These are phyloP conservation scores for Candida coquimbonensis DNA, from an alignment of 805 yeast genomes.

Conservation along the genomic window DNA sequence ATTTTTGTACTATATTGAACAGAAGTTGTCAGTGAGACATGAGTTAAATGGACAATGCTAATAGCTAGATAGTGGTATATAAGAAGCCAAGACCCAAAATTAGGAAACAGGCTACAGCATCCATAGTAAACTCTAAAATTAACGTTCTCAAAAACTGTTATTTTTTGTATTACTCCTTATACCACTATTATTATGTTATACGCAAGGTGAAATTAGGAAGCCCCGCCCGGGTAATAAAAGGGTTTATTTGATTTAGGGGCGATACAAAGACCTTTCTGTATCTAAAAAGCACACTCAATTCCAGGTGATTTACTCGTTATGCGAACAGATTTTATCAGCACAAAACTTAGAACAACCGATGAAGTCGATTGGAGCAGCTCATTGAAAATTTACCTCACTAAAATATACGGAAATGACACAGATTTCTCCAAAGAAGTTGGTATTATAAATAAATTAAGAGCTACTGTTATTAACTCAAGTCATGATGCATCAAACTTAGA, in stretches of 20 bases:
- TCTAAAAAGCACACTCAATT: neutral
- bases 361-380: constrained; percentile 63
- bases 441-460: constrained; percentile 50
- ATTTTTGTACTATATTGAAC: no score
- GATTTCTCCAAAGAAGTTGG: constrained; percentile 53
- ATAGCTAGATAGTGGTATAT: no score
- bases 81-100: no score
- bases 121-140: no score
- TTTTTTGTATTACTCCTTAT: no score
- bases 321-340: constrained; percentile 15
- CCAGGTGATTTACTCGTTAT: neutral
- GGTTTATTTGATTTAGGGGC: neutral
- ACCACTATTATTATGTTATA: no score
- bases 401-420: constrained; percentile 54
- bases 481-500: constrained; percentile 32
- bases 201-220: no score
- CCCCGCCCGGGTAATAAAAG: no score
- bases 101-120: no score
- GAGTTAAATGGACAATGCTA: no score
- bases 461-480: constrained; percentile 45
- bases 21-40: no score
- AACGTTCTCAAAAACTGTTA: no score
- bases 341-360: constrained; percentile 36
- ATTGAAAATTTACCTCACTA: constrained; percentile 46
- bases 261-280: neutral